phyloP scores from a whole-genome alignment of 2,329 filamentous ascomycete genomes.

The Arachnomyces sp. region DNA sequence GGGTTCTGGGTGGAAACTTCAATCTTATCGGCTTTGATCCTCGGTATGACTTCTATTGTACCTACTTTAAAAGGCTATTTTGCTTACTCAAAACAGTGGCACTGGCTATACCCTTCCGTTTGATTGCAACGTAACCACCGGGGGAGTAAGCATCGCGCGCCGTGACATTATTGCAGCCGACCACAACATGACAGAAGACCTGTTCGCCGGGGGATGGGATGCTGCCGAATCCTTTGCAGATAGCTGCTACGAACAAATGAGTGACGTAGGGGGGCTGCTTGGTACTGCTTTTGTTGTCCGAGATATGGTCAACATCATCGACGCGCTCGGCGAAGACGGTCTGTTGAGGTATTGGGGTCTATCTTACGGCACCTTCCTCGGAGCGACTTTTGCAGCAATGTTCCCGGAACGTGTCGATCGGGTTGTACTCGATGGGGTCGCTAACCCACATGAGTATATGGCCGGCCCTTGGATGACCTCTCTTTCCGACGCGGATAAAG shows the following conservation, averaged over 20 bases:
- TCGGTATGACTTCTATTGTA: slow-evolving; percentile 8
- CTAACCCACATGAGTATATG: slow-evolving; percentile 42
- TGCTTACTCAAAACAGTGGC: slow-evolving; percentile 3
- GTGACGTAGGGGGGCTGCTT: slow-evolving; percentile 28
- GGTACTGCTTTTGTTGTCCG: slow-evolving; percentile 40
- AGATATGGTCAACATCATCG: slow-evolving; percentile 40
- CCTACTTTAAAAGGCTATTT: background rate
- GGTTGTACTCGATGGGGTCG: slow-evolving; percentile 37
- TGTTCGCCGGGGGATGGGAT: background rate
- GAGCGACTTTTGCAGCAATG: slow-evolving; percentile 39
- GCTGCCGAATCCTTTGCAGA: slow-evolving; percentile 1
- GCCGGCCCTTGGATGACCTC: slow-evolving; percentile 38
- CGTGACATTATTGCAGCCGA: background rate
- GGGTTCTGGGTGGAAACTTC: slow-evolving; percentile 8
- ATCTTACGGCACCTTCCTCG: slow-evolving; percentile 43
- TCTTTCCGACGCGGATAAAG: slow-evolving; percentile 46
- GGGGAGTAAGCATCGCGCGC: background rate
- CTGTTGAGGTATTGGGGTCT: slow-evolving; percentile 45
- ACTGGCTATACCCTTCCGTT: slow-evolving; percentile 8
- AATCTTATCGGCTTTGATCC: slow-evolving; percentile 12
- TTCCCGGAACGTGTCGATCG: slow-evolving; percentile 34
- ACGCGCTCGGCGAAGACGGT: slow-evolving; percentile 37
- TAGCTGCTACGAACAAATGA: slow-evolving; percentile 5
- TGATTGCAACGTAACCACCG: slow-evolving; percentile 1
- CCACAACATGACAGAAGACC: slow-evolving; percentile 1